Conservation (phyloP, 805 yeast species). For the Teunomyces pallodes region DNA sequence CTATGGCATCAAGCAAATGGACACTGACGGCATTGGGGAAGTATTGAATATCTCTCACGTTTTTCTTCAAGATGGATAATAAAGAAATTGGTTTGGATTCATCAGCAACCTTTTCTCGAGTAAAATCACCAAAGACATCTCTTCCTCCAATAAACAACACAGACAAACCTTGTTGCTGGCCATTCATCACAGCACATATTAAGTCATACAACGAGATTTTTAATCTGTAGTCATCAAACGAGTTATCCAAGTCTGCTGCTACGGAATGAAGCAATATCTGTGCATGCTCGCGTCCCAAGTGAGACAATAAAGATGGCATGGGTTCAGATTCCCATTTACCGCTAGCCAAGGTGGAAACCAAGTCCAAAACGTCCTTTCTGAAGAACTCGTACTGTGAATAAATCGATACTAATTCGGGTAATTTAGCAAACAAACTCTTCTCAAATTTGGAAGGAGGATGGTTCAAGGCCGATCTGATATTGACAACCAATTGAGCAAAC, state of each 20-base stretch:
- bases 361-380: slow-evolving; percentile 50
- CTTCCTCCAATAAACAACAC: slow-evolving; percentile 64
- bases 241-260: slow-evolving; percentile 56
- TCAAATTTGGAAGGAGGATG: slow-evolving; percentile 66
- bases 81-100: slow-evolving; percentile 38
- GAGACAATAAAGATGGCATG: slow-evolving; percentile 81
- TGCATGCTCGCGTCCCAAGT: slow-evolving; percentile 67
- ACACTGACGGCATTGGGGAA: slow-evolving; percentile 65
- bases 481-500: slow-evolving; percentile 55
- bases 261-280: slow-evolving; percentile 58
- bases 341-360: slow-evolving; percentile 56
- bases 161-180: slow-evolving; percentile 76
- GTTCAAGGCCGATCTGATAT: slow-evolving; percentile 51
- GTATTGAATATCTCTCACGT: slow-evolving; percentile 48
- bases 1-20: slow-evolving; percentile 67
- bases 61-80: slow-evolving; percentile 53
- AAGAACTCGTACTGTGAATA: slow-evolving; percentile 51
- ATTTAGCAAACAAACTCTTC: slow-evolving; percentile 48
- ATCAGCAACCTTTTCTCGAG: slow-evolving; percentile 16
- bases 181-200: slow-evolving; percentile 64
- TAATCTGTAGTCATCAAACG: slow-evolving; percentile 51
- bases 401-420: slow-evolving; percentile 56
- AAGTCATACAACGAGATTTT: slow-evolving; percentile 60
- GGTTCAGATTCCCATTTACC: slow-evolving; percentile 52
- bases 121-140: slow-evolving; percentile 42